A percentile compares a stretch with the other conserved stretches of the same genome.
Conservation (phyloP, 257 asterid genomes). For the Solanum gandarillasii region DNA sequence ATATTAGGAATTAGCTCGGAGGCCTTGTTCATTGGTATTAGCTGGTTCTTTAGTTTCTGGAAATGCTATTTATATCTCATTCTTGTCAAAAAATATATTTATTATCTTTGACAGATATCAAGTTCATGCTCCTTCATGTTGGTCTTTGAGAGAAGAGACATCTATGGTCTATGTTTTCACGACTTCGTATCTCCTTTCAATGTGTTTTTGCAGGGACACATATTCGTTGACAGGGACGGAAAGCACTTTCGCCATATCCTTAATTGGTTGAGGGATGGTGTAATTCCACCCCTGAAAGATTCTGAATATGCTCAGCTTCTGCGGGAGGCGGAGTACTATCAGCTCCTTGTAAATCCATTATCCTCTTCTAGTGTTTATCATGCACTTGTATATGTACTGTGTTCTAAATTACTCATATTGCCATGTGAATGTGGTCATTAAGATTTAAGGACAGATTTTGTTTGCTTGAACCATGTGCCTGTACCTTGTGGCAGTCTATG, state of each 20-base stretch:
- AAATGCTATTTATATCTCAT: neutral
- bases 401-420: neutral
- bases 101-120: neutral
- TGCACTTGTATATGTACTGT: neutral
- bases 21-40: neutral
- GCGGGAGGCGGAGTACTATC: constrained; percentile 86
- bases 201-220: constrained; percentile 57
- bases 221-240: constrained; percentile 91
- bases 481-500: neutral
- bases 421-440: neutral
- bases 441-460: neutral
- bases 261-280: constrained; percentile 95
- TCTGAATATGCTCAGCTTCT: constrained; percentile 59
- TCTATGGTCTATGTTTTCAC: neutral
- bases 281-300: constrained; percentile 59
- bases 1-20: neutral
- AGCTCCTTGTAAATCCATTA: constrained; percentile 64
- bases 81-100: neutral
- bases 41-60: neutral
- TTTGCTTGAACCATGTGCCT: neutral
- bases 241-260: constrained; percentile 78
- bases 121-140: neutral
- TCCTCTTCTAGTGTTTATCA: neutral
- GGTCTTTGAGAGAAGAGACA: neutral
- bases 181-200: constrained; percentile 1